Evolutionary conservation across 805 yeast genomes (phyloP), one percentile per base, ranked within the genome.

Genomic region (Ogataea ganodermae): DNA sequence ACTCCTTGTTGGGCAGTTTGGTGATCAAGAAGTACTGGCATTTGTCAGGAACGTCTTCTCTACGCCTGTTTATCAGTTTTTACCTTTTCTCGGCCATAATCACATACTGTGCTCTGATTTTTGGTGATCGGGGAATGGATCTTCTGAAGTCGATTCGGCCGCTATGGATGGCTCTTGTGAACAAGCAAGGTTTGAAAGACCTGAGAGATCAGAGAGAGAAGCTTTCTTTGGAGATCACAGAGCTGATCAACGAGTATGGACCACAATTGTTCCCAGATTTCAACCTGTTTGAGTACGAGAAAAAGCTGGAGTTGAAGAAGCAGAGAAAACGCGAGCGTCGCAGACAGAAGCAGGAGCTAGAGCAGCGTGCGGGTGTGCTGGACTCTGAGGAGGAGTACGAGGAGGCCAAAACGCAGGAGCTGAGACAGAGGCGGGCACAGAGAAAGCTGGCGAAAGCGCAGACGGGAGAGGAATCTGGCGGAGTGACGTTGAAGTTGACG

Each of bases 41-140:
- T 2, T 33, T 50, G 39, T 51, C 61, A 12, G 49, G 51, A 17
- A 48, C 51, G 37, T 60, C 65, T 4, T 45, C 51, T 12, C 4
- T 62, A 30, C 48, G 50, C 23, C 53, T 58, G 4, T 69, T 78
- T 50, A 56, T 78, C 35, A 67, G 76, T 57, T 67, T 84, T 20
- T 87, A 88, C 65, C 57, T 82, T n/a, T 67, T 81, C 18, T 83
- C 94, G 45, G 89, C 79, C 1, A 63, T 76, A 23, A 81, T 92
- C 13, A 88, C 97, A 0, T 92, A 88, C 60, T 83, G 96, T n/a
- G 96, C 99, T 0, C 75, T 94, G 56, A 75, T 89, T 22, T 81
- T 89, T 48, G 98, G 99, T 45, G 99, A 94, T 62, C 86, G 83
- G 50, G 99, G 99, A 28, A 77, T 89, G 82, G 98, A 92, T 63